Evolutionary conservation across 768 basidiomycete genomes (phyloP).

Genomic region (Suillus hirtellus): DNA sequence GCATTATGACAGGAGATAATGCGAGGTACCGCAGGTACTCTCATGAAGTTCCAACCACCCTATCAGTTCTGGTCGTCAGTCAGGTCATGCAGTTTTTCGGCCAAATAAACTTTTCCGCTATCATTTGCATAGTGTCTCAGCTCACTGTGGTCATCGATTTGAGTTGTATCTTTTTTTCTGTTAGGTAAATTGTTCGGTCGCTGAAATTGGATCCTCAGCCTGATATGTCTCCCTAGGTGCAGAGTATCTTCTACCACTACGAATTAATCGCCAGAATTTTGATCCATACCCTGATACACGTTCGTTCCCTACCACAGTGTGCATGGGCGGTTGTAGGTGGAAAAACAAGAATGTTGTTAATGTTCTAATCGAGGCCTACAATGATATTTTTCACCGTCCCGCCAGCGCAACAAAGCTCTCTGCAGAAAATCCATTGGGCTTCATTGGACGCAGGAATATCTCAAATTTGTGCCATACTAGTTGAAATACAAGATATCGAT

Average conservation of each 20-base stretch:
- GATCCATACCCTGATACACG: neutral
- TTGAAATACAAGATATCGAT: neutral
- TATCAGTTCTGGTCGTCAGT: neutral
- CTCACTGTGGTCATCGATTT: neutral
- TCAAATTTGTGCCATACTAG: neutral
- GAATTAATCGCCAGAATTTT: neutral
- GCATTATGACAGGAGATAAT: neutral
- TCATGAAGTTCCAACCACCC: neutral
- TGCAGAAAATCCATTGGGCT: neutral
- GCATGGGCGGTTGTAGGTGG: neutral
- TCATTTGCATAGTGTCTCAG: neutral
- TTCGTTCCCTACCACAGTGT: too few relatives aligned
- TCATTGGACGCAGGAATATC: neutral
- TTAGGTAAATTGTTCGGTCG: neutral
- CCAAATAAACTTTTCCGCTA: neutral
- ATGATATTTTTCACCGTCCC: neutral
- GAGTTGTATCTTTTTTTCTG: neutral
- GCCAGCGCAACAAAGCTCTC: neutral
- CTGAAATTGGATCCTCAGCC: neutral
- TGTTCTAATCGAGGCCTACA: neutral
- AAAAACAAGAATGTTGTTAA: neutral
- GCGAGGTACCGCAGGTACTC: neutral
- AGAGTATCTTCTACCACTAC: neutral
- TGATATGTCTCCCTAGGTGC: neutral
- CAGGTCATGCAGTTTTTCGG: neutral